Evolutionary conservation across 805 yeast genomes (phyloP), one percentile per base, ranked within the genome.

Genomic region (Brettanomyces bruxellensis): DNA sequence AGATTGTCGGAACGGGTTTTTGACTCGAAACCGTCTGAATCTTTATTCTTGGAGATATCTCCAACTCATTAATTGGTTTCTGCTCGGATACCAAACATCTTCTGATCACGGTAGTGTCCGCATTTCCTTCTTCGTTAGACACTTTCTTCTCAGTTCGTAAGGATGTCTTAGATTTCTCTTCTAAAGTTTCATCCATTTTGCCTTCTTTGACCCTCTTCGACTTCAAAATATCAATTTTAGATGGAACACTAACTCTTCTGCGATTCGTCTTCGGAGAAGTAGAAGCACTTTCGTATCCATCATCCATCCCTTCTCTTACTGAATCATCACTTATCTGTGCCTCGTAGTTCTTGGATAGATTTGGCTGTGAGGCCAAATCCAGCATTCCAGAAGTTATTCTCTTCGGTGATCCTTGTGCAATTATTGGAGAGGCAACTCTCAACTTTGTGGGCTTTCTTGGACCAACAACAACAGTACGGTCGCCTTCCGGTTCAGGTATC

Each of bases 371-470:
- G 11, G 49, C 47, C 1, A 53, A 22, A 7, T 51, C 47, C 14
- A 66, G 51, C 70, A 66, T 66, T 7, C 70, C 70, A 3, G 69
- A 64, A 2, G 68, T 63, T 34, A 66, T 64, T 54, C 70, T 57
- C 35, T 55, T 56, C 9, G 67, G 67, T 3, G 67, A 62, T 1
- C 68, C 68, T 22, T 53, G 54, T 12, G 64, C 64, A 32, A 61
- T 55, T 4, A 64, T 55, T 5, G 66, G 66, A 12, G 67, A 62
- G 1, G 56, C 61, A 12, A 49, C 41, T 44, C 57, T 54, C 2
- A 57, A 53, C 41, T 57, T 56, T 3, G 41, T 37, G 4, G 52
- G 49, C 40, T 65, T 63, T 6, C 47, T 45, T 22, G 64, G 63
- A 34, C 58, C 45, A 18, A 30, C 38, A 30, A 35, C 37, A 28